A percentile compares a stretch with the other conserved stretches of the same genome.
Conservation (phyloP, 139 green algal species). For the Dunaliella sp. region DNA sequence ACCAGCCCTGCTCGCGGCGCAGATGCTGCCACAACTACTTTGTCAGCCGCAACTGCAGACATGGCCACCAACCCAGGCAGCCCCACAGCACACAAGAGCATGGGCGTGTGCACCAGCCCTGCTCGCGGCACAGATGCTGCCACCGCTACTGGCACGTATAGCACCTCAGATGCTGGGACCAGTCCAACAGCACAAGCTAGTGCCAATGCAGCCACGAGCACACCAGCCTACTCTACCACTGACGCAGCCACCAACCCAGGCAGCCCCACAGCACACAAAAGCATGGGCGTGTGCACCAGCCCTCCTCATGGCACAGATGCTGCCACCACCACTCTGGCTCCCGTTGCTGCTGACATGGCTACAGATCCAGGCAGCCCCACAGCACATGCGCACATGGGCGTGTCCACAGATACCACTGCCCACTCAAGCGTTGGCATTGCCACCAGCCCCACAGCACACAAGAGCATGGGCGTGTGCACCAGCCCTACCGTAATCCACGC, state of each 20-base stretch:
- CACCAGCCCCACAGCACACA: background rate
- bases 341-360: background rate
- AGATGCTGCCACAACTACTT: background rate
- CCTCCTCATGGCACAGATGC: background rate
- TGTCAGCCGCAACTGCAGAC: too few relatives aligned
- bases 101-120: background rate
- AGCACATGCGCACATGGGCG: too few relatives aligned
- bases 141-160: background rate
- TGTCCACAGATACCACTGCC: too few relatives aligned
- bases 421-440: background rate
- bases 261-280: background rate
- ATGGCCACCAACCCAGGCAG: too few relatives aligned
- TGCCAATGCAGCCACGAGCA: background rate
- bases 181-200: background rate
- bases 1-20: too few relatives aligned
- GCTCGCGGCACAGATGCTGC: background rate
- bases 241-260: background rate
- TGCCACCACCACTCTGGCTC: background rate
- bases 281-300: background rate
- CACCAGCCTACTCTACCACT: background rate
- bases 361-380: background rate
- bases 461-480: background rate
- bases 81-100: background rate
- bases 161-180: background rate
- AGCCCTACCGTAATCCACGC: background rate